These are phyloP conservation scores for Anthoceros angustus DNA, from an alignment of 225 moss, liverwort and hornwort species.

Conservation along the genomic window DNA sequence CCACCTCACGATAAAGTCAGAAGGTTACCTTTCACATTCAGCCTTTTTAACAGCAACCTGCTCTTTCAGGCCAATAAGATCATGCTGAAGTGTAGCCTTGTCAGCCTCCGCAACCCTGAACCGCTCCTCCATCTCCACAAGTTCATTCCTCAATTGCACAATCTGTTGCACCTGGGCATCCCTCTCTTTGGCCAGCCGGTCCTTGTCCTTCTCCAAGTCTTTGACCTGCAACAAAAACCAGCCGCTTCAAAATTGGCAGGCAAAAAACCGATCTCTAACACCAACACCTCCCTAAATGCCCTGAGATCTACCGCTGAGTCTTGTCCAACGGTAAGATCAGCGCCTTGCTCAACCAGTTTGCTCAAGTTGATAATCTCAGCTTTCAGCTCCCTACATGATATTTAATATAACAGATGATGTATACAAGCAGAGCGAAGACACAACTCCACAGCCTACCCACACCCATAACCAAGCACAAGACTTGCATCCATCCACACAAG, in stretches of 20 bases:
- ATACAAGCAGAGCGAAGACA: neutral
- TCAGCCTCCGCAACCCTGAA: constrained; percentile 35
- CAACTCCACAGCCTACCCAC: neutral
- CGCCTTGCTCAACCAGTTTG: constrained; percentile 43
- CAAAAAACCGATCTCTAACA: neutral
- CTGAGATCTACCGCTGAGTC: constrained; percentile 42
- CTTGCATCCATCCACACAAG: neutral
- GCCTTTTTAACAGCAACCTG: constrained; percentile 38
- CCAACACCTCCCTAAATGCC: neutral
- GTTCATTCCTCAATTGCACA: constrained; percentile 41
- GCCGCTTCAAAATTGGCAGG: neutral
- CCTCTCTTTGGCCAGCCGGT: constrained; percentile 39
- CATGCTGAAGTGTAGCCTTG: constrained; percentile 45
- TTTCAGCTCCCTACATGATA: constrained; percentile 39
- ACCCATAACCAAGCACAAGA: neutral
- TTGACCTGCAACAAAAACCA: constrained; percentile 23
- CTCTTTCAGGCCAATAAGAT: constrained; percentile 41
- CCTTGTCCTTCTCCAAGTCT: constrained; percentile 43
- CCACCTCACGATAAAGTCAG: neutral
- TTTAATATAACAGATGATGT: neutral
- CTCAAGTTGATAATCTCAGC: constrained; percentile 52
- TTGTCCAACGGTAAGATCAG: constrained; percentile 42
- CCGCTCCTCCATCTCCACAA: constrained; percentile 45
- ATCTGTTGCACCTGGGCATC: constrained; percentile 40
- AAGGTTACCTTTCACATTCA: constrained; percentile 53